Base-by-base conservation (phyloP, 169 alveolate species). In the Pseudocohnilembus persalinus region DNA sequence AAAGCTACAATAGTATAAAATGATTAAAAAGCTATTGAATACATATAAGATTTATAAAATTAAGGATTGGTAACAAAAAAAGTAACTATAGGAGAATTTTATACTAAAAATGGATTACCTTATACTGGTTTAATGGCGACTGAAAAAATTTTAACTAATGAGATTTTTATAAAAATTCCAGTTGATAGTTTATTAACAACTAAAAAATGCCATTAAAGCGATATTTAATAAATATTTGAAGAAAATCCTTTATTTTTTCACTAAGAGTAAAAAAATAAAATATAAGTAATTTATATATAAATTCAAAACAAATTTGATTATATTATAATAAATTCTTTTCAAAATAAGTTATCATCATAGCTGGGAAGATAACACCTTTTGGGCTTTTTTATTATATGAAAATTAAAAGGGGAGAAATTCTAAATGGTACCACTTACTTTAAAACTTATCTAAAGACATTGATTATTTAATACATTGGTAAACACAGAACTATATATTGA, bases 241-340 rank as follows among this genome's bases (percentile, higher is more conserved):
- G 81, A 73, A 33, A 49, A 82, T 82, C 87, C 87, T 73, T 64
- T 73, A 82, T 82, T 65, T 49, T 82, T 82, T 82, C n/a, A 49
- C 4, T 11, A 49, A 49, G 68, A 49, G 68, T 49, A 49, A 49
- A 49, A n/a, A n/a, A n/a, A n/a, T n/a, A n/a, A n/a, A n/a, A n/a
- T n/a, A n/a, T n/a, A n/a, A n/a, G n/a, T n/a, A n/a, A n/a, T n/a
- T n/a, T n/a, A n/a, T n/a, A n/a, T n/a, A n/a, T n/a, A n/a, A n/a
- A n/a, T n/a, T n/a, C n/a, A n/a, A n/a, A n/a, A n/a, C n/a, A n/a
- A n/a, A n/a, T n/a, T n/a, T n/a, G n/a, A n/a, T n/a, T n/a, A n/a
- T n/a, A n/a, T n/a, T n/a, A n/a, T n/a, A n/a, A n/a, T n/a, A n/a
- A n/a, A n/a, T n/a, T n/a, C n/a, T n/a, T n/a, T n/a, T n/a, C n/a